Percentiles rank a stretch among this genome's conserved stretches.
These are phyloP conservation scores for Aureobasidium vineae DNA, from an alignment of 2,329 filamentous ascomycete genomes.

Conservation along the genomic window DNA sequence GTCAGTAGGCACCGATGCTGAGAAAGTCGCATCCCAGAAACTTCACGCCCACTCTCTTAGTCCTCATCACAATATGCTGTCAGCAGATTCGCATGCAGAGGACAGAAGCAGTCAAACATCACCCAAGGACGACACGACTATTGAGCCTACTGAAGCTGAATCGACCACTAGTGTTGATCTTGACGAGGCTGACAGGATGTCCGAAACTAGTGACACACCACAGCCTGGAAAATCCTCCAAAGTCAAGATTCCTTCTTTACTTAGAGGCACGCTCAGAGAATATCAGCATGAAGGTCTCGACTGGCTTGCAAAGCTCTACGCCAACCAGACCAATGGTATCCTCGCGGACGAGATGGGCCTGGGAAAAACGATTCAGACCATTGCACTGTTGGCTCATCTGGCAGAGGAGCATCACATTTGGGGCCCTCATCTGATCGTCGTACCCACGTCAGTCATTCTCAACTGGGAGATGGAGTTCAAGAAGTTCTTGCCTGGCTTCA, in stretches of 20 bases:
- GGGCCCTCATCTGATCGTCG: slow-evolving; percentile 94
- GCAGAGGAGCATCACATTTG: slow-evolving; percentile 87
- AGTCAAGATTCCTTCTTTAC: slow-evolving; percentile 62
- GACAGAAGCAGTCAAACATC: slow-evolving; percentile 29
- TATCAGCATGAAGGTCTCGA: slow-evolving; percentile 98
- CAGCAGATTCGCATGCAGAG: slow-evolving; percentile 26
- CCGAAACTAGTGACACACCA: slow-evolving; percentile 27
- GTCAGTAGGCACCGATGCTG: neutral
- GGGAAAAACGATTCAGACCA: slow-evolving; percentile 98
- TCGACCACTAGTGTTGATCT: slow-evolving; percentile 30
- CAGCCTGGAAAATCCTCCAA: slow-evolving; percentile 30
- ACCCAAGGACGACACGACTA: slow-evolving; percentile 29
- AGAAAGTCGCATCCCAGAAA: neutral
- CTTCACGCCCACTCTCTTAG: neutral
- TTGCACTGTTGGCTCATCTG: slow-evolving; percentile 86
- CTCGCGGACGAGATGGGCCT: slow-evolving; percentile 98
- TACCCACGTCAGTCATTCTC: slow-evolving; percentile 96
- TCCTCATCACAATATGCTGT: slow-evolving; percentile 23
- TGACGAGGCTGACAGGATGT: slow-evolving; percentile 25
- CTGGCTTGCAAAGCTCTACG: slow-evolving; percentile 92
- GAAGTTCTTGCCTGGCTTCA: slow-evolving; percentile 97
- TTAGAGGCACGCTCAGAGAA: slow-evolving; percentile 86
- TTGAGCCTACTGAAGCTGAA: slow-evolving; percentile 29
- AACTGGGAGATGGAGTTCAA: slow-evolving; percentile 99
- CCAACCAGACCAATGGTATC: slow-evolving; percentile 91